A percentile compares a stretch with the other conserved stretches of the same genome.
Conservation (phyloP, 116 monocot species). For the Dioscorea cayenensis region DNA sequence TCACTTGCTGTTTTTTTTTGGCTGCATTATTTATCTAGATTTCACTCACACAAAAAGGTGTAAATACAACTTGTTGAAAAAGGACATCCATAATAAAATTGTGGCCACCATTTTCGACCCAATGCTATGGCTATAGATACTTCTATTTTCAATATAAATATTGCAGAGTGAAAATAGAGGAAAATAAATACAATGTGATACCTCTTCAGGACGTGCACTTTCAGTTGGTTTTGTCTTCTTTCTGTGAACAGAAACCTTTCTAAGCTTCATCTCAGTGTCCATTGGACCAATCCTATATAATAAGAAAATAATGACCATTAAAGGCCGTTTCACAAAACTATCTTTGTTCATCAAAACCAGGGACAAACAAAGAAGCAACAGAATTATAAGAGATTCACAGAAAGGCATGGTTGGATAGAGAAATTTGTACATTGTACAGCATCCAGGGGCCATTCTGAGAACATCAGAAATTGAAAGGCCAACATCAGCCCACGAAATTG, state of each 20-base stretch:
- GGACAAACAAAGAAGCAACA: conserved; percentile 3
- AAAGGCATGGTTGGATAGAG: background rate
- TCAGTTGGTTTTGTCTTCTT: conserved; percentile 44
- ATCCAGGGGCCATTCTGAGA: conserved; percentile 38
- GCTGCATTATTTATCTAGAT: no score
- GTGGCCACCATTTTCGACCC: no score
- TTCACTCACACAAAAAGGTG: no score
- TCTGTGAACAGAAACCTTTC: conserved; percentile 38
- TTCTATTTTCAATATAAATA: no score
- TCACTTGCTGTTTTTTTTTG: no score
- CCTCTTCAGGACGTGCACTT: conserved; percentile 72
- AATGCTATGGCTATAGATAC: no score
- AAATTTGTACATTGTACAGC: conserved; percentile 52
- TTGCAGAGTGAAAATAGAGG: no score
- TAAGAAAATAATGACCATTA: background rate
- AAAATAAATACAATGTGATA: conserved; percentile 9
- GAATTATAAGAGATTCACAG: background rate
- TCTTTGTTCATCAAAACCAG: background rate
- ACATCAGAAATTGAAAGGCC: conserved; percentile 41
- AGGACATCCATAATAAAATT: no score
- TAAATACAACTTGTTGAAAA: no score
- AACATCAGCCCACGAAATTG: conserved; percentile 37
- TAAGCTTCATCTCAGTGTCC: conserved; percentile 67
- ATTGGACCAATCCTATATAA: conserved; percentile 74
- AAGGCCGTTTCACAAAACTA: background rate